Evolutionary conservation across 805 yeast genomes (phyloP), one percentile per base, ranked within the genome.

Genomic region (Alloascoidea hylecoeti): DNA sequence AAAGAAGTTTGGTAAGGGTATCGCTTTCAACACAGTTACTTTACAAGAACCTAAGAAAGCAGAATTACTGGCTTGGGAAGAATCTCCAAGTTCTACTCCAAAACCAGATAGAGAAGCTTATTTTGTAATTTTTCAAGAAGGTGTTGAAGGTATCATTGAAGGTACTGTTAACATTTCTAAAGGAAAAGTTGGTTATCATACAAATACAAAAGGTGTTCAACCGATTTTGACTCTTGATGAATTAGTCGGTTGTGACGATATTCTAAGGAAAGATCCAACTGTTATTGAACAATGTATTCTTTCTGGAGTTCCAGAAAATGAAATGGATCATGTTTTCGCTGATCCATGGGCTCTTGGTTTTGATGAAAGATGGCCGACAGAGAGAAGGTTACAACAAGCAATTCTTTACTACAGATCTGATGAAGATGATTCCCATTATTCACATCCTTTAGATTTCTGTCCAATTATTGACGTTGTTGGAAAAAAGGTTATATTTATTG

Each of bases 391-490:
- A 44, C 89, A 80, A 58, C 92, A 80, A 58, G 88, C 88, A 33
- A 67, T 81, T 56, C 68, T 81, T 68, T 80, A 78, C 64, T 81
- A 77, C 69, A 69, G 86, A 62, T 63, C 74, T 12, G 63, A 75
- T 52, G 85, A 76, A 58, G 83, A 80, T 53, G 92, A 79, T 56
- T 77, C 85, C 41, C 42, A 47, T 32, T 64, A 64, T 48, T 71
- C 80, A 17, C 80, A 73, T 55, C 88, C 92, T 18, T 68, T 80
- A 49, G 89, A 81, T 56, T 80, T 81, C 64, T 73, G 86, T 49
- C 92, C 92, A 42, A 78, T 80, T 52, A 77, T 80, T 43, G 92
- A 80, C 57, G 75, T 79, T 60, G 78, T 76, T 56, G 70, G 68
- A 41, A 63, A 63, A 39, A 74, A 79, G 55, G 83, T 80, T 42